These are phyloP conservation scores for Acacia pycnantha DNA, from an alignment of 331 rosid genomes.

Conservation along the genomic window DNA sequence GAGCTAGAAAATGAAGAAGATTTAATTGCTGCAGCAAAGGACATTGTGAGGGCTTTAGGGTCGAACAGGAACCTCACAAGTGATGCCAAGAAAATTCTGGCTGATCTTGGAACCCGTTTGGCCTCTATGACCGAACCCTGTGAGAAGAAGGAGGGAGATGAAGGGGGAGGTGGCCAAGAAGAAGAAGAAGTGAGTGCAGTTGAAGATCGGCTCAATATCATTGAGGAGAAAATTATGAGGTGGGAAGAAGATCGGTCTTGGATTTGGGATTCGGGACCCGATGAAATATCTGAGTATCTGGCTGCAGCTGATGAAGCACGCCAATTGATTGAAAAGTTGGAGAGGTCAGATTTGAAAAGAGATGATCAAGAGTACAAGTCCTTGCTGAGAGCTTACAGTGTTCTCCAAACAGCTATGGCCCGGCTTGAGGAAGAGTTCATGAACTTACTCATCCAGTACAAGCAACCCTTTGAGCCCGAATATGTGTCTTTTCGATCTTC, in stretches of 20 bases:
- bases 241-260: conserved; percentile 80
- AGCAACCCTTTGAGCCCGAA: conserved; percentile 78
- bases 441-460: conserved; percentile 66
- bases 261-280: conserved; percentile 74
- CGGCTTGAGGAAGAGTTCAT: conserved; percentile 85
- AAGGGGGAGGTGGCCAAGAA: not conserved
- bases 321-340: conserved; percentile 56
- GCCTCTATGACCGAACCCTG: conserved; percentile 41
- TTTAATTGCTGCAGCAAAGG: conserved; percentile 71
- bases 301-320: conserved; percentile 65
- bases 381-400: conserved; percentile 54
- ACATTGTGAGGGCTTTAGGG: conserved; percentile 66
- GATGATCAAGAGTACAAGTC: conserved; percentile 49
- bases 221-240: conserved; percentile 63
- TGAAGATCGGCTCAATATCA: conserved; percentile 42
- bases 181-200: conserved; percentile 32
- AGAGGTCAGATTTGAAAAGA: conserved; percentile 49
- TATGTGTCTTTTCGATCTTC: conserved; percentile 64
- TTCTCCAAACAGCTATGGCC: conserved; percentile 87
- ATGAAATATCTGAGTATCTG: conserved; percentile 62
- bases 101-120: conserved; percentile 73
- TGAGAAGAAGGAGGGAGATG: conserved; percentile 39
- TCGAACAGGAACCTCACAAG: conserved; percentile 63
- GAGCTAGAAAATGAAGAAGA: conserved; percentile 69
- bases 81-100: conserved; percentile 67